These are phyloP conservation scores for Peronospora belbahrii DNA, from an alignment of 352 stramenopile species.

Conservation along the genomic window DNA sequence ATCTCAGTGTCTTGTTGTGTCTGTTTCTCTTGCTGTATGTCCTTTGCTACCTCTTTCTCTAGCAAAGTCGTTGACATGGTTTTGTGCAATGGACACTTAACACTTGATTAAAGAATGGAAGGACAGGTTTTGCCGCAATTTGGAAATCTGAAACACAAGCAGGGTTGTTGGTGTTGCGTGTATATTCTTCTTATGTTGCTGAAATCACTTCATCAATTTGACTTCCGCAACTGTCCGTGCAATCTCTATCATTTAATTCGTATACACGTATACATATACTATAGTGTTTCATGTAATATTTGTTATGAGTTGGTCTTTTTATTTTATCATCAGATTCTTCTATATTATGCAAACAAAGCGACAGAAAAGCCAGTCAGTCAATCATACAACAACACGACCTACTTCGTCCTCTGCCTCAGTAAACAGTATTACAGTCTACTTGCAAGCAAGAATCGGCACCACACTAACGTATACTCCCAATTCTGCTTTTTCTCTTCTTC, in stretches of 20 bases:
- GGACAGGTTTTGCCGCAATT: conserved; percentile 6
- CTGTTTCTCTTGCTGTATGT: conserved; percentile 1
- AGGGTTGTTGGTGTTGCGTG: no score
- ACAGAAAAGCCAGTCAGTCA: conserved; percentile 9
- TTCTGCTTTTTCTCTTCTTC: conserved; percentile 9
- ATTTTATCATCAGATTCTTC: no score
- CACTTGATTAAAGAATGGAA: conserved; percentile 10
- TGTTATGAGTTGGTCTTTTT: no score
- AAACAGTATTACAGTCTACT: conserved; percentile 8
- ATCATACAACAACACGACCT: conserved; percentile 8
- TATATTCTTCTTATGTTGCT: conserved; percentile 5
- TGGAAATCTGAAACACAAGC: conserved; percentile 12
- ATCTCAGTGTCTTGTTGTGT: conserved; percentile 4
- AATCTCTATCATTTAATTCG: no score
- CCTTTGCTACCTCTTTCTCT: conserved; percentile 1
- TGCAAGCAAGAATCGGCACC: conserved; percentile 1
- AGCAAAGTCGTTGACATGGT: conserved; percentile 6
- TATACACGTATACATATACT: no score
- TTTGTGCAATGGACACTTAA: background rate
- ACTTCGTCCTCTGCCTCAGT: conserved; percentile 5
- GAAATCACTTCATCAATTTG: no score
- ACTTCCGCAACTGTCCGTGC: conserved; percentile 5
- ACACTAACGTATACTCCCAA: conserved; percentile 21
- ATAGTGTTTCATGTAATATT: no score
- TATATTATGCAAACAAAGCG: conserved; percentile 22